These are phyloP conservation scores for Pontederia crassipes DNA, from an alignment of 176 grass and related monocot genomes.

Conservation along the genomic window DNA sequence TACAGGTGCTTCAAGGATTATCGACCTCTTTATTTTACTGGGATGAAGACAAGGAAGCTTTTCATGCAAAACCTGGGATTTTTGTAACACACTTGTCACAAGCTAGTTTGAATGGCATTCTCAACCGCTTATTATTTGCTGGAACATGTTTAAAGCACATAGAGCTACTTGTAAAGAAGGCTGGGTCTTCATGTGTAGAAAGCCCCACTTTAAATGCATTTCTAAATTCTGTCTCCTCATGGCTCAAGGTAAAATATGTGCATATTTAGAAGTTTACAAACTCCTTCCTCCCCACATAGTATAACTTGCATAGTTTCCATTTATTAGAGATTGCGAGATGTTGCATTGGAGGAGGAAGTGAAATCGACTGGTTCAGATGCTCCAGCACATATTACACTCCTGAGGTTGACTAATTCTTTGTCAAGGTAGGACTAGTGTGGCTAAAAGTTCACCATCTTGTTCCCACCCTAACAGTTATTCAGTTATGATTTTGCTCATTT, in stretches of 20 bases:
- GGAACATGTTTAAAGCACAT: conserved; percentile 72
- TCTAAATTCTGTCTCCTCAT: conserved; percentile 58
- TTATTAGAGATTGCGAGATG: conserved; percentile 49
- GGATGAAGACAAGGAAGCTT: conserved; percentile 29
- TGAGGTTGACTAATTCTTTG: conserved; percentile 56
- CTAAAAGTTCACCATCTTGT: background rate
- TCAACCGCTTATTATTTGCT: conserved; percentile 51
- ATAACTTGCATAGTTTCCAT: conserved; percentile 9
- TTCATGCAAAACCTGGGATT: conserved; percentile 39
- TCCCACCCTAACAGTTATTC: too few species aligned
- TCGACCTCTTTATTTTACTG: conserved; percentile 48
- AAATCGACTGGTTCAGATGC: conserved; percentile 27
- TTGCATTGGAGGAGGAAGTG: conserved; percentile 78
- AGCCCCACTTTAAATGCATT: conserved; percentile 58
- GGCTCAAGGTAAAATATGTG: conserved; percentile 51
- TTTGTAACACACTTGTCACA: conserved; percentile 51
- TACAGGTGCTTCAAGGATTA: conserved; percentile 75
- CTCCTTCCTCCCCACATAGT: background rate
- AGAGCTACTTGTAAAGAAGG: conserved; percentile 57
- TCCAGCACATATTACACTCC: conserved; percentile 43
- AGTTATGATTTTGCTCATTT: background rate
- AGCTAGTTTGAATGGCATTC: conserved; percentile 35
- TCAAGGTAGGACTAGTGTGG: conserved; percentile 47
- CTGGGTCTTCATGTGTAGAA: conserved; percentile 7
- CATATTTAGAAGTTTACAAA: background rate